Percentiles rank a stretch among this genome's conserved stretches.
Conservation (phyloP, 2,329 filamentous ascomycete species). For the Penicillium janthinellum region DNA sequence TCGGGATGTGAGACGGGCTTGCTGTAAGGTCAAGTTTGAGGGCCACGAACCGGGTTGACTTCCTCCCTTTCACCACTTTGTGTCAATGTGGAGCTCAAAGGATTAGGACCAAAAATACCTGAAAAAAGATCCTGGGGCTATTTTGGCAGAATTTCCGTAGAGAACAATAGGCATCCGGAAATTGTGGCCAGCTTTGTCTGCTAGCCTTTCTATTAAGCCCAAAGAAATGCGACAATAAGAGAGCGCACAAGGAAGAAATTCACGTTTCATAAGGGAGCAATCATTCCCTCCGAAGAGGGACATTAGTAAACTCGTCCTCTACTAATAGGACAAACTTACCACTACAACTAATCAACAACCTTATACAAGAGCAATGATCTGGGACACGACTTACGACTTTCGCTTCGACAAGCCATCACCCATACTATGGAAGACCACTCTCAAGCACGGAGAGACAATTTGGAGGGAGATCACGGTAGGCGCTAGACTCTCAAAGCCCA, state of each 20-base stretch:
- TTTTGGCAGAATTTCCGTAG: too few relatives aligned
- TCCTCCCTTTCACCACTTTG: too few relatives aligned
- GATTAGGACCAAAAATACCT: neutral
- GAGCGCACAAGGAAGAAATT: neutral
- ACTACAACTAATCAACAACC: neutral
- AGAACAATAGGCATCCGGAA: neutral
- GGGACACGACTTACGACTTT: slow-evolving; percentile 5
- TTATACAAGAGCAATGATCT: neutral
- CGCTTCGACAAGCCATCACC: neutral
- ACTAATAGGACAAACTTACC: neutral
- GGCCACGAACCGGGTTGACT: too few relatives aligned
- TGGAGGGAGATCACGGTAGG: neutral
- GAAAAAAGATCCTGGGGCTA: neutral
- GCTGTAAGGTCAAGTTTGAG: neutral
- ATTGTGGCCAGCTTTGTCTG: neutral
- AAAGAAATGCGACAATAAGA: neutral
- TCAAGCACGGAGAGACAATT: neutral
- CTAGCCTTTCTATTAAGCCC: neutral
- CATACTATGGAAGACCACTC: neutral
- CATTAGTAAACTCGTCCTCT: too few relatives aligned
- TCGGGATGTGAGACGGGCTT: neutral
- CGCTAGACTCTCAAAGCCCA: neutral
- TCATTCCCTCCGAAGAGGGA: neutral
- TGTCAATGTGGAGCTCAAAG: too few relatives aligned
- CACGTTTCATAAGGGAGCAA: neutral